Base-by-base conservation (phyloP, 352 stramenopile genomes). In the Phytophthora ramorum region DNA sequence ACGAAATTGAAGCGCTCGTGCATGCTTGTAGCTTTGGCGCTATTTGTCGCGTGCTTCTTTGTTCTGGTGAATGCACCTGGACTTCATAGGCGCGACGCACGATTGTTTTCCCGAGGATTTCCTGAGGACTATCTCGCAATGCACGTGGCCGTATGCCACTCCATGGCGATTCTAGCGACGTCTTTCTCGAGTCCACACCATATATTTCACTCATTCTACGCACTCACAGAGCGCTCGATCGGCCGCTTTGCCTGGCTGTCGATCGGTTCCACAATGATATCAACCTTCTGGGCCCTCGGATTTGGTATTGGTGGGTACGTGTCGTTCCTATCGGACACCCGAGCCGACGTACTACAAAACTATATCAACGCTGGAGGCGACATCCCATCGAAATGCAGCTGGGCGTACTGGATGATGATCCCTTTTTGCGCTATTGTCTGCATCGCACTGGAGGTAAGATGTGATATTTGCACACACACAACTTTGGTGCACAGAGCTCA, bases 151-250 rank as follows among this genome's bases (percentile, higher is more conserved):
- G 57, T 85, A 4, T 83, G 74, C 13, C 73, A 81, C 35, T 72
- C 71, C 12, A 76, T 90, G 28, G 77, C 75, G 8, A 81, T 85
- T 41, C 53, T 90, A 6, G 67, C 73, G 8, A 78, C 71, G 12
- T 57, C 66, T 0, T 70, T 87, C 22, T 62, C 63, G 14, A 83
- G 71, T 28, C 76, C 86, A 41, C 81, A 85, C 45, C 76, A 85
- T 47, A 75, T 69, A n/a, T 87, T 87, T 49, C 79, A 87, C 52
- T 73, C 78, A 0, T 87, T 87, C 48, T 74, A 84, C 54, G 61
- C 70, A 20, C 60, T 84, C 47, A 49, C 22, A 9, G 65, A 76
- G 30, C 73, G 76, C 14, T 86, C 75, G 16, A 71, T 78, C 4
- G 62, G 41, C 0, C 46, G 38, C 13, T 90, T 89, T 45, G 72